Base-by-base conservation (phyloP, 345 rosid species). In the Eutrema japonicum region DNA sequence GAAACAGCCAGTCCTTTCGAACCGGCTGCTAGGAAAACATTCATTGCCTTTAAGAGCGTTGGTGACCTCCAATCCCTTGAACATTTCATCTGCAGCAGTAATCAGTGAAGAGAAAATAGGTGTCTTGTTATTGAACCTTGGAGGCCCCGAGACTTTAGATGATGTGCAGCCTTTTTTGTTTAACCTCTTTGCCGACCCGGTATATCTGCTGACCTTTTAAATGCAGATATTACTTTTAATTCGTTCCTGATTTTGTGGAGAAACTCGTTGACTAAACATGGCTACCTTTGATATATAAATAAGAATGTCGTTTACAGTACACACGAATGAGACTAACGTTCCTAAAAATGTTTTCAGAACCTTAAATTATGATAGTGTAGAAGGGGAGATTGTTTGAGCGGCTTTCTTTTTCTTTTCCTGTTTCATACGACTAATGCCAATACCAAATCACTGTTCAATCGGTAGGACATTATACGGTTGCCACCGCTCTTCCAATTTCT, bases 121-220 rank as follows among this genome's bases (percentile, higher is more conserved):
- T 27, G 99, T 95, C 7, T 51, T 95, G 71, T 82, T 95, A 82
- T 85, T 95, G 60, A 95, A 95, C 78, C 99, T 95, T 33, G 99
- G 99, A 56, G 99, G 99, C 47, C 99, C 99, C 0, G 99, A 95
- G 85, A 95, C 96, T 13, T 90, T 95, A 69, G 97, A 95, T 14
- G 97, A 95, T 71, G 99, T 95, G 58, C 96, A 95, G 82, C 96
- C 99, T 29, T 95, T 95, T 80, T 82, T 95, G 82, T 95, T 91
- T 83, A 95, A 95, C 81, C 99, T 95, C 63, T 95, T 95, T 33
- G 97, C 99, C 43, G 99, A 92, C 68, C 99, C 97, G 78, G 98
- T 93, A 85, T 16, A 42, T 38, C 38, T 33, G 6, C 71, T 47
- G 3, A 29, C 8, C 29, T 38, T 12, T 13, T 16, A 22, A 50